Percentiles rank a stretch among this genome's conserved stretches.
phyloP scores from a whole-genome alignment of 108 stramenopile genomes.

The Skeletonema grethae region DNA sequence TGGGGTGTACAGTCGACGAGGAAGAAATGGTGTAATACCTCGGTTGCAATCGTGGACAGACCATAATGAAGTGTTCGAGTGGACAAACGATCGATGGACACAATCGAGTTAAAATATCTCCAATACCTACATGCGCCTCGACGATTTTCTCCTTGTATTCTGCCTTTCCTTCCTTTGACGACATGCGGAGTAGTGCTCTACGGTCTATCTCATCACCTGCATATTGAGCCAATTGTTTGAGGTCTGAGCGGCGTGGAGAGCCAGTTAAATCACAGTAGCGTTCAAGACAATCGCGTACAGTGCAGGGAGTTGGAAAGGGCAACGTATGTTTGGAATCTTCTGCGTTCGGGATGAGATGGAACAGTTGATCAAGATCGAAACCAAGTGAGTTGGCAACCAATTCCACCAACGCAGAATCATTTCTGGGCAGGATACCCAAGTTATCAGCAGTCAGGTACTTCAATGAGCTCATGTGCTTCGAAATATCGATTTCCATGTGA shows the following conservation, averaged over 20 bases:
- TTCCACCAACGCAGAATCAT: constrained; percentile 68
- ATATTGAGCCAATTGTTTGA: constrained; percentile 87
- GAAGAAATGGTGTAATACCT: constrained; percentile 97
- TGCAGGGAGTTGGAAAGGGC: constrained; percentile 93
- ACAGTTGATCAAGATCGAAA: constrained; percentile 64
- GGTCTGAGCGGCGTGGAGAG: constrained; percentile 81
- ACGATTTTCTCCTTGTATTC: constrained; percentile 84
- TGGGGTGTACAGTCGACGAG: constrained; percentile 83
- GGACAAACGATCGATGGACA: constrained; percentile 85
- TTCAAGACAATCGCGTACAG: constrained; percentile 85
- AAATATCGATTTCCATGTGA: constrained; percentile 94
- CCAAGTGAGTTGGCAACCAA: constrained; percentile 67
- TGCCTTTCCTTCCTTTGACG: constrained; percentile 82
- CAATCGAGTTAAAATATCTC: constrained; percentile 59
- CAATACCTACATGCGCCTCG: constrained; percentile 64
- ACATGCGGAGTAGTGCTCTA: constrained; percentile 73
- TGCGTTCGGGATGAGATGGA: constrained; percentile 46
- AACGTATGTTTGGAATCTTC: constrained; percentile 63
- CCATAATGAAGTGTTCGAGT: constrained; percentile 85
- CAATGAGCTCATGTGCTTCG: constrained; percentile 47
- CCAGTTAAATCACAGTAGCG: constrained; percentile 91
- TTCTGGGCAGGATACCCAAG: constrained; percentile 90
- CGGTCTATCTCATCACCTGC: constrained; percentile 77
- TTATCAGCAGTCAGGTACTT: constrained; percentile 96
- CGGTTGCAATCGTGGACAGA: constrained; percentile 90